phyloP scores from a whole-genome alignment of 176 grass and related monocot species.

The Typha latifolia region DNA sequence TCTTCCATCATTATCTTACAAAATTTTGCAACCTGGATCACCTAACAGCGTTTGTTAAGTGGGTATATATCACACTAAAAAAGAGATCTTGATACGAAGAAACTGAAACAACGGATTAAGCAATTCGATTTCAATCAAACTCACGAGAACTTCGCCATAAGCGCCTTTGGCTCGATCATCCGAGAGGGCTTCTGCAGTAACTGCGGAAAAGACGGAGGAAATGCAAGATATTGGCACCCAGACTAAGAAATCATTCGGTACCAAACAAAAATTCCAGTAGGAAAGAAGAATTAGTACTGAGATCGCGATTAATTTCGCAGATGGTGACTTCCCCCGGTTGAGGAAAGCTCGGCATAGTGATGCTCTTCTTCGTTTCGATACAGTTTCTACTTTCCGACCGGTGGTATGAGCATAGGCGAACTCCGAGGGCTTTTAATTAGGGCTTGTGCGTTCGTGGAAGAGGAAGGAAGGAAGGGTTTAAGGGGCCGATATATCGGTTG shows the following conservation, averaged over 20 bases:
- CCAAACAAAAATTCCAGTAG: not conserved
- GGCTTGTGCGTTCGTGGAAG: not conserved
- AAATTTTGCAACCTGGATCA: not conserved
- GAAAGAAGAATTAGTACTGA: conserved; percentile 26
- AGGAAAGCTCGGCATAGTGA: conserved; percentile 66
- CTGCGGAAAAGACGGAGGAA: conserved; percentile 17
- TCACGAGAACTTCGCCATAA: conserved; percentile 69
- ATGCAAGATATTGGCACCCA: not conserved
- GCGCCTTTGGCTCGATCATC: conserved; percentile 65
- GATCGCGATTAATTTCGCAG: conserved; percentile 92
- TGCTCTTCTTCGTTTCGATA: not conserved
- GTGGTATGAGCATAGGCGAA: not conserved
- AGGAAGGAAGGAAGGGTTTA: not conserved
- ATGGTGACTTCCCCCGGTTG: conserved; percentile 68
- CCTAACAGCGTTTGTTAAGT: not conserved
- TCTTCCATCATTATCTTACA: not conserved
- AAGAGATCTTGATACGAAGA: not conserved
- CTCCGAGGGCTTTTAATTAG: not conserved
- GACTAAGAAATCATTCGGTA: not conserved
- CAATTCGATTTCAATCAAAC: not conserved
- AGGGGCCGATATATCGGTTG: not conserved
- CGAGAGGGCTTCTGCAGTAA: conserved; percentile 47
- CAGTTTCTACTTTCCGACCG: not conserved
- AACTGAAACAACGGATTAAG: not conserved
- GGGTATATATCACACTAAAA: not conserved